Conservation (phyloP, 2,329 filamentous ascomycete genomes). For the Curvularia sp. region DNA sequence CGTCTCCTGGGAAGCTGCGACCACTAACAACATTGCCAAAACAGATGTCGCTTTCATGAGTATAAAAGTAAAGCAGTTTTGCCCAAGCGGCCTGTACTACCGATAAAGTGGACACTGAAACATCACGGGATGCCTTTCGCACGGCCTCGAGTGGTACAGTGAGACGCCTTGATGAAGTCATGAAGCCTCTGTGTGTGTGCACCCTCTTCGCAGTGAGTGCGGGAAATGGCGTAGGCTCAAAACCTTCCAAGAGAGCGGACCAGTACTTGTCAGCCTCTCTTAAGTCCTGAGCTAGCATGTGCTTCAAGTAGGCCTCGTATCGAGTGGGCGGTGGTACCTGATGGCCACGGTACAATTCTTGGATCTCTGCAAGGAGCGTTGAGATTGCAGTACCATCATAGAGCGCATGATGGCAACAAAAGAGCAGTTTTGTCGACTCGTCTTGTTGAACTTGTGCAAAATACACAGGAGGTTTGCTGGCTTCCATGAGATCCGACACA, state of each 20-base stretch:
- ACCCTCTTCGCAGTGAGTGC: constrained; percentile 32
- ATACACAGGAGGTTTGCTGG: constrained; percentile 46
- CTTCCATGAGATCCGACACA: constrained; percentile 59
- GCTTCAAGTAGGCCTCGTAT: constrained; percentile 70
- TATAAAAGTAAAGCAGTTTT: constrained; percentile 65
- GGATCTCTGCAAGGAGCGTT: constrained; percentile 73
- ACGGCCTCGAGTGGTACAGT: constrained; percentile 31
- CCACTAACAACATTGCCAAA: constrained; percentile 89
- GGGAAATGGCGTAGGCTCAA: constrained; percentile 57
- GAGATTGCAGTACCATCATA: constrained; percentile 85
- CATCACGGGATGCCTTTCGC: constrained; percentile 31
- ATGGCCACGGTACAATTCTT: constrained; percentile 61
- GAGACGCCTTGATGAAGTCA: constrained; percentile 39
- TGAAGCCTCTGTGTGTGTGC: not conserved
- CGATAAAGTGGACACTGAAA: constrained; percentile 62
- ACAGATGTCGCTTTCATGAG: constrained; percentile 71
- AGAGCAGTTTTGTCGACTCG: constrained; percentile 48
- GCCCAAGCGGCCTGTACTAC: constrained; percentile 78
- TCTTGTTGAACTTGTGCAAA: constrained; percentile 38
- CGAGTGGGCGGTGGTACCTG: constrained; percentile 59
- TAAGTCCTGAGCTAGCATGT: constrained; percentile 61
- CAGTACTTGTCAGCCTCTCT: constrained; percentile 69
- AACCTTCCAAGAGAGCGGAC: constrained; percentile 62
- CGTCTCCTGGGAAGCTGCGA: constrained; percentile 70
- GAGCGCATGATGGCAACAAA: constrained; percentile 78